A percentile compares a stretch with the other conserved stretches of the same genome.
Conservation (phyloP, 192 early-diverging fungal species). For the Dispira simplex region DNA sequence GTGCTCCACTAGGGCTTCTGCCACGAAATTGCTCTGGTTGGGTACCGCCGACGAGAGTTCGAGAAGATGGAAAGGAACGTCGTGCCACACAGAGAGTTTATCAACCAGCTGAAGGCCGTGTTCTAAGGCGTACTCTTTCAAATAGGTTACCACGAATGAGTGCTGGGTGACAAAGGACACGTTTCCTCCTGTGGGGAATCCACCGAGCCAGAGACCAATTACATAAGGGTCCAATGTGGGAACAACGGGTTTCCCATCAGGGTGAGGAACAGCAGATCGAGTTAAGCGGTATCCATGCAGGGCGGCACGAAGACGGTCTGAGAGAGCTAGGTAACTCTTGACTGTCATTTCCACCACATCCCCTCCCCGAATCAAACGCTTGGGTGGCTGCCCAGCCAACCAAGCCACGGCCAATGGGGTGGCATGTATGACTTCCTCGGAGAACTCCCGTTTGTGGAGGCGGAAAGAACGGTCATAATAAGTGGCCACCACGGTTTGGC, state of each 20-base stretch:
- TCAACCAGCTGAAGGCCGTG: no score
- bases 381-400: not conserved
- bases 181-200: not conserved
- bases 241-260: not conserved
- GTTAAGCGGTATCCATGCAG: not conserved
- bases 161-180: no score
- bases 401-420: not conserved
- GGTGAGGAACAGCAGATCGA: not conserved
- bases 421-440: not conserved
- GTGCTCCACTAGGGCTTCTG: no score
- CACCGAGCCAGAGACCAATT: conserved; percentile 7
- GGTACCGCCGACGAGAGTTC: no score
- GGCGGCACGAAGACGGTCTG: not conserved
- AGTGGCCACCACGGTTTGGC: no score
- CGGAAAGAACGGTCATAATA: not conserved
- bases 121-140: no score
- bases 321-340: not conserved
- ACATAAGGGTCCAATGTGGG: conserved; percentile 1
- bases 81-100: no score
- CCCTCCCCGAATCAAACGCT: not conserved
- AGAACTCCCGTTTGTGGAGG: not conserved
- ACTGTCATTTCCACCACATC: conserved; percentile 10
- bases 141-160: no score
- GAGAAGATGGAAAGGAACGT: no score
- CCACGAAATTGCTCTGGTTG: no score